Base-by-base conservation (phyloP, 2,329 filamentous ascomycete genomes). In the Colletotrichum falcatum region DNA sequence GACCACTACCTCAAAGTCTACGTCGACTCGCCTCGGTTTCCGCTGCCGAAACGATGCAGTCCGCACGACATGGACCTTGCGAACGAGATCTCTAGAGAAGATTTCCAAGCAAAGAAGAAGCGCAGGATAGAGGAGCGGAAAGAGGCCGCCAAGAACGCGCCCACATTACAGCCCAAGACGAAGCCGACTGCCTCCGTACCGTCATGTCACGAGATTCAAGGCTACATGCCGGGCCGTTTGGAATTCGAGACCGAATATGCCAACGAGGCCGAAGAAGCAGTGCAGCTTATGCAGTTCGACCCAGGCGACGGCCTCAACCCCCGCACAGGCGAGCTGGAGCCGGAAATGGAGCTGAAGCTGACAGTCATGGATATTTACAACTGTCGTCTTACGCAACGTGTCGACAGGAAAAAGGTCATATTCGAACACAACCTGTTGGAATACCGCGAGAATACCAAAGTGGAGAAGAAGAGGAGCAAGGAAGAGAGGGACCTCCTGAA, bases 291-390 rank as follows among this genome's bases (percentile, higher is more conserved):
- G 95, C 93, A 97, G 73, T 99, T 99, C 77, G 95, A 98, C 67
- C 95, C 96, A 0, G 96, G 96, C 33, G 95, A 98, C 81, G 96
- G 96, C 67, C 86, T 97, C 74, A 97, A 97, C 77, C 91, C 92
- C 1, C 84, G 87, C 3, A 97, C 94, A 0, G 92, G 93, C 72
- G 92, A 97, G 77, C 85, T 97, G 68, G 96, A 99, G 76, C 94
- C 96, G 0, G 96, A 99, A 80, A 97, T 97, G 87, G 95, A 98
- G 74, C 88, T 99, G 55, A 99, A 99, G 85, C 90, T 98, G 83
- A 97, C 94, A 0, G 94, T 99, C 26, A 98, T 99, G 90, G 94
- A 97, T 74, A 97, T 99, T 61, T 99, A 99, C 85, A 99, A 99
- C 78, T 92, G 92, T 68, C 90, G 95, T 5, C 84, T 99, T 23